These are phyloP conservation scores for Pythium brachiatum DNA, from an alignment of 352 stramenopile genomes.

Conservation along the genomic window DNA sequence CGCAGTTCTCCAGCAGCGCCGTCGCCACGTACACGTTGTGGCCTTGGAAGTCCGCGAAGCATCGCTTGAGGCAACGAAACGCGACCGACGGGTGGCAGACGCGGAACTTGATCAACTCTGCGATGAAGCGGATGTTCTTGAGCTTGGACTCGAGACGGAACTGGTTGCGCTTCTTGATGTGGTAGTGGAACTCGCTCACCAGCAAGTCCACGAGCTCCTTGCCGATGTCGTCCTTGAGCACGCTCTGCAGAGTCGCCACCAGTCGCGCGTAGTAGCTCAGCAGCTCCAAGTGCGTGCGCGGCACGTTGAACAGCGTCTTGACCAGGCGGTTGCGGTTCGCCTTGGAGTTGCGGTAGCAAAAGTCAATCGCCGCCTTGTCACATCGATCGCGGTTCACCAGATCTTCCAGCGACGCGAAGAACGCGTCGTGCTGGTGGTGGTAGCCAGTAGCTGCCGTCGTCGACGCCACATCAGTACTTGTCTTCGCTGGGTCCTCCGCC, in stretches of 20 bases:
- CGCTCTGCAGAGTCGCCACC: constrained; percentile 89
- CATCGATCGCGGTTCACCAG: constrained; percentile 93
- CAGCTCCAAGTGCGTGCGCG: constrained; percentile 92
- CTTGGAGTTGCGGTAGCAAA: constrained; percentile 96
- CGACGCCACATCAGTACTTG: not conserved
- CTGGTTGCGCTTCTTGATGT: constrained; percentile 92
- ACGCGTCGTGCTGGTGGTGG: constrained; percentile 93
- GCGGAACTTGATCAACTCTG: constrained; percentile 96
- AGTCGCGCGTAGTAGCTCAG: constrained; percentile 95
- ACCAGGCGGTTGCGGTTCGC: constrained; percentile 88
- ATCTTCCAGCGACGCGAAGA: constrained; percentile 90
- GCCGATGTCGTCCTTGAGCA: constrained; percentile 92
- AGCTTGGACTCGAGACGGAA: constrained; percentile 94
- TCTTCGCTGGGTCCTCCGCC: constrained; percentile 36
- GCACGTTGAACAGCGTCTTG: constrained; percentile 93
- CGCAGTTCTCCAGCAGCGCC: constrained; percentile 96
- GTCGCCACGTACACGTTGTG: constrained; percentile 96
- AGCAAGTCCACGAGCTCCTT: constrained; percentile 89
- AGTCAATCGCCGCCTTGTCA: constrained; percentile 95
- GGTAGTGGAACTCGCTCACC: constrained; percentile 93
- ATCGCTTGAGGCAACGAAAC: constrained; percentile 92
- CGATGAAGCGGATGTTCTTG: constrained; percentile 95
- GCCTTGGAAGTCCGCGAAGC: constrained; percentile 94
- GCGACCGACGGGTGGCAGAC: constrained; percentile 93
- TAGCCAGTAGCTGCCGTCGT: constrained; percentile 48